Conservation (phyloP, 202 grass and related monocot genomes). For the Brachypodium distachyon region DNA sequence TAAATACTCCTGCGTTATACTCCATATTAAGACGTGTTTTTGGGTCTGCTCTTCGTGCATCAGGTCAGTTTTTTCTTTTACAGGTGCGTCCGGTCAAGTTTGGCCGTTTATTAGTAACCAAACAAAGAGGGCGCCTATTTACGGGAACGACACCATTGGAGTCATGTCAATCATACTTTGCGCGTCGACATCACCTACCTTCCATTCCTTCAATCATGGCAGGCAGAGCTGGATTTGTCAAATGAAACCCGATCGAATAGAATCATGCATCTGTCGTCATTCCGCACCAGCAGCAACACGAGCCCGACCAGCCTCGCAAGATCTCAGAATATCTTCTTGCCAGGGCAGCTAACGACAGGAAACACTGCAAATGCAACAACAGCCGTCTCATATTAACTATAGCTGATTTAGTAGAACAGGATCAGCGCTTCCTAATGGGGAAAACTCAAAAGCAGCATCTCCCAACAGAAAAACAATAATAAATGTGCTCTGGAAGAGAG, state of each 20-base stretch:
- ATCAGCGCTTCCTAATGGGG: too few relatives aligned
- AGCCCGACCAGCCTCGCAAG: not conserved
- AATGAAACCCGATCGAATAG: not conserved
- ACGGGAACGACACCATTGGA: not conserved
- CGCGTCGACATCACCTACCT: not conserved
- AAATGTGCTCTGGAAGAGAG: not conserved
- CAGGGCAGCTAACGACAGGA: not conserved
- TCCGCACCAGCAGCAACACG: not conserved
- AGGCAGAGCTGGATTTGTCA: not conserved
- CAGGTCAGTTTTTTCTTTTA: too few relatives aligned
- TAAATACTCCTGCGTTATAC: too few relatives aligned
- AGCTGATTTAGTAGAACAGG: too few relatives aligned
- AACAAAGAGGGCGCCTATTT: not conserved
- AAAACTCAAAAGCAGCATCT: too few relatives aligned
- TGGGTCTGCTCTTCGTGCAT: too few relatives aligned
- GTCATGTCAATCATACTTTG: not conserved
- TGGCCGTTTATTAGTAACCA: not conserved
- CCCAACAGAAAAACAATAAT: not conserved
- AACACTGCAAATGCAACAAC: not conserved
- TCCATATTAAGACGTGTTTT: too few relatives aligned
- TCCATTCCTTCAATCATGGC: not conserved
- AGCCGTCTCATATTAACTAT: too few relatives aligned
- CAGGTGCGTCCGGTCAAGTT: not conserved
- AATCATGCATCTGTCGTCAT: not conserved
- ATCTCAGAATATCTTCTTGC: not conserved